Conservation (phyloP, 148 eudicot species). For the Arctostaphylos glauca region DNA sequence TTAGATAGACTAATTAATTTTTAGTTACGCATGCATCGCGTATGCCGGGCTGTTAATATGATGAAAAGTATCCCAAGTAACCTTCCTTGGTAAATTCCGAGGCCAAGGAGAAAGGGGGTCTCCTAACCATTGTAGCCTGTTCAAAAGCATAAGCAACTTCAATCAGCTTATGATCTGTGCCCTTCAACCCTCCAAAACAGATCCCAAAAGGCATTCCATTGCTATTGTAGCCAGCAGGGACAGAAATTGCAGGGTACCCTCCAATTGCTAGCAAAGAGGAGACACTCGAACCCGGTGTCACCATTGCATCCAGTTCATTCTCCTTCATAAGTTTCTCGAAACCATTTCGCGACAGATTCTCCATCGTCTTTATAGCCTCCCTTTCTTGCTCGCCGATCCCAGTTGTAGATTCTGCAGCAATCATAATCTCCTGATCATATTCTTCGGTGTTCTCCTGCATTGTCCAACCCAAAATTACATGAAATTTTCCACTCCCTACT, state of each 20-base stretch:
- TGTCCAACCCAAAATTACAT: not conserved
- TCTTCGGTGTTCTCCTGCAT: slow-evolving; percentile 28
- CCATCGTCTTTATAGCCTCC: slow-evolving; percentile 14
- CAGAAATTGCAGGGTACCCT: slow-evolving; percentile 44
- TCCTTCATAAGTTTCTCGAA: slow-evolving; percentile 37
- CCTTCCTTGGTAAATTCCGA: not conserved
- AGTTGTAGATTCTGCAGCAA: slow-evolving; percentile 32
- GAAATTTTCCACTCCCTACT: not conserved
- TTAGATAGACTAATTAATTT: no score
- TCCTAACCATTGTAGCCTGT: slow-evolving; percentile 41
- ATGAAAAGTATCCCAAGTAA: not conserved
- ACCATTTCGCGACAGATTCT: slow-evolving; percentile 19
- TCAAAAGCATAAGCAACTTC: slow-evolving; percentile 48
- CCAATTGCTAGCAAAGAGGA: slow-evolving; percentile 39
- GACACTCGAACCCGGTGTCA: slow-evolving; percentile 21
- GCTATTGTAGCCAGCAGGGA: slow-evolving; percentile 38
- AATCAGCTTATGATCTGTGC: slow-evolving; percentile 34
- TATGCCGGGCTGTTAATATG: not conserved
- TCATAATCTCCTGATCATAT: slow-evolving; percentile 30
- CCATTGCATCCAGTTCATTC: slow-evolving; percentile 35
- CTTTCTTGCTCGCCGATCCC: slow-evolving; percentile 32
- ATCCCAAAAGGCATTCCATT: slow-evolving; percentile 41
- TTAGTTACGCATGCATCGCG: no score
- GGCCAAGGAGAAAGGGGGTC: slow-evolving; percentile 23
- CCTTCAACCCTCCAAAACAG: slow-evolving; percentile 39